Evolutionary conservation across 2,329 filamentous ascomycete species (phyloP).

Genomic region (Sclerotinia sclerotiorum): DNA sequence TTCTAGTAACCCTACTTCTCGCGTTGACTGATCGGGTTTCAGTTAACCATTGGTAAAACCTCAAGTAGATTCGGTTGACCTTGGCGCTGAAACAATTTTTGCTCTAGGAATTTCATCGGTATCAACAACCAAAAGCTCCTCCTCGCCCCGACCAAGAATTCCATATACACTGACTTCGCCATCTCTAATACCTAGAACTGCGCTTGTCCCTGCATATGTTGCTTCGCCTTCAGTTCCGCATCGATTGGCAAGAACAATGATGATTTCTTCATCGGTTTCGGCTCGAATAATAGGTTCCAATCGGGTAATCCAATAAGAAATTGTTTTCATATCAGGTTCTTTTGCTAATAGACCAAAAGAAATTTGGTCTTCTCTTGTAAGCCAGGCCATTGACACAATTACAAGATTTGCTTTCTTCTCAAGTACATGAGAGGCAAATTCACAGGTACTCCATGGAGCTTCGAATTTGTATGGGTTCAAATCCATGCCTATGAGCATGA

Average conservation of each 20-base stretch:
- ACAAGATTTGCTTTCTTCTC: slow-evolving; percentile 59
- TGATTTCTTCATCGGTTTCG: slow-evolving; percentile 56
- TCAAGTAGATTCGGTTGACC: slow-evolving; percentile 23
- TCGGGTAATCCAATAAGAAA: slow-evolving; percentile 73
- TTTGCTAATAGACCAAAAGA: slow-evolving; percentile 49
- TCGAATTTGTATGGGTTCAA: slow-evolving; percentile 58
- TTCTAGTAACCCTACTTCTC: background rate
- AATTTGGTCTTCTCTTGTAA: slow-evolving; percentile 56
- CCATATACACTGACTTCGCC: slow-evolving; percentile 70
- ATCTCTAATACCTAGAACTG: slow-evolving; percentile 63
- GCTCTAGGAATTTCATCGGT: slow-evolving; percentile 40
- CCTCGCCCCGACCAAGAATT: slow-evolving; percentile 67
- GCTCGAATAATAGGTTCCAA: slow-evolving; percentile 63
- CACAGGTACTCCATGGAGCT: slow-evolving; percentile 50
- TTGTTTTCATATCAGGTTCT: slow-evolving; percentile 69
- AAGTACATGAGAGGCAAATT: slow-evolving; percentile 55
- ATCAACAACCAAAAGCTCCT: slow-evolving; percentile 68
- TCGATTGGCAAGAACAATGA: slow-evolving; percentile 71
- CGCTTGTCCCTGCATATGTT: slow-evolving; percentile 72
- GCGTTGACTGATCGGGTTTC: background rate
- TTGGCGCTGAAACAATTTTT: slow-evolving; percentile 33
- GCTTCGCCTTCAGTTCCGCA: slow-evolving; percentile 64
- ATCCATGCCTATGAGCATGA: slow-evolving; percentile 51
- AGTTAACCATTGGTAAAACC: background rate
- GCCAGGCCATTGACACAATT: slow-evolving; percentile 76